A percentile compares a stretch with the other conserved stretches of the same genome.
These are phyloP conservation scores for Dispira simplex DNA, from an alignment of 192 early-diverging fungal genomes.

Conservation along the genomic window DNA sequence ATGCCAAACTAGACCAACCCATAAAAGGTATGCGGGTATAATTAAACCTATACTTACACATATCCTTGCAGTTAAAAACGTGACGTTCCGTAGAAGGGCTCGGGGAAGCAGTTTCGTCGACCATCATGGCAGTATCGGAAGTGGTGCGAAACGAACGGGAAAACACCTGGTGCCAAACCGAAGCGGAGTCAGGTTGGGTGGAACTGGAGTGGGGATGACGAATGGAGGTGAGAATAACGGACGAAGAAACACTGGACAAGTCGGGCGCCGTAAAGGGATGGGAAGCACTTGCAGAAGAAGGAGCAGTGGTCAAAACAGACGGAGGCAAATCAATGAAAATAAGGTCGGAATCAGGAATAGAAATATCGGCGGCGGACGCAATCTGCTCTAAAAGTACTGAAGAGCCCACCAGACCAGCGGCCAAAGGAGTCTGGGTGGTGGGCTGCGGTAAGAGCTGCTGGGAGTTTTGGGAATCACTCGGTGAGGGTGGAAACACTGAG, in stretches of 20 bases:
- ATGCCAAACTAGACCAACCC: neutral
- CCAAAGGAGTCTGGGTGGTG: too few species aligned
- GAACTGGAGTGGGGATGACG: neutral
- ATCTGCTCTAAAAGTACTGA: constrained; percentile 6
- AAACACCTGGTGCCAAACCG: neutral
- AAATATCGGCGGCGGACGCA: neutral
- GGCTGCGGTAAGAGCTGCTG: too few species aligned
- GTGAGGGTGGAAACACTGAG: too few species aligned
- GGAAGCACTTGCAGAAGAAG: neutral
- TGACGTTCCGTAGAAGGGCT: neutral
- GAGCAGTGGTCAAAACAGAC: neutral
- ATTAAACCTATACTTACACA: neutral
- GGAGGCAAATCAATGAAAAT: constrained; percentile 1
- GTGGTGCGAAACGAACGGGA: neutral
- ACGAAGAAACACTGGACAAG: neutral
- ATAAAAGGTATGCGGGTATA: neutral
- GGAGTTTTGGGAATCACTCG: too few species aligned
- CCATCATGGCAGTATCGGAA: neutral
- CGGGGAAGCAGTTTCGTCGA: neutral
- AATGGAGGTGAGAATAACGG: neutral
- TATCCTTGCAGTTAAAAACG: neutral
- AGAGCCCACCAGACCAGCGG: too few species aligned
- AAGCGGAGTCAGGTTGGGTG: neutral
- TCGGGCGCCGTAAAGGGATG: neutral
- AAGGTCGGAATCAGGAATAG: neutral